These are phyloP conservation scores for Mixia osmundae DNA, from an alignment of 1,284 basidiomycete species.

Conservation along the genomic window DNA sequence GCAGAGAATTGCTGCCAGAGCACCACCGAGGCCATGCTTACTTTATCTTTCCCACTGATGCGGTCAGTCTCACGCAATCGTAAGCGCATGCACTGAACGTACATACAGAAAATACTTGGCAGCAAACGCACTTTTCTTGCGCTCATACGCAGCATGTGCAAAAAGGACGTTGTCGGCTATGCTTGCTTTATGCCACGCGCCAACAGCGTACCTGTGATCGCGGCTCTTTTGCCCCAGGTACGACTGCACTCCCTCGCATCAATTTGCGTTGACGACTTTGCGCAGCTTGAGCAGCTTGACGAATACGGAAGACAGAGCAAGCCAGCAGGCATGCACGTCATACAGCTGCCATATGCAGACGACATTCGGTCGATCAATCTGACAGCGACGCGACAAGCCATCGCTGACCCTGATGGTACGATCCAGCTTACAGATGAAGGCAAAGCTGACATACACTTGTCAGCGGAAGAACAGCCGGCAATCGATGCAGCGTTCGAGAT, in stretches of 20 bases:
- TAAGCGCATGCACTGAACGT: neutral
- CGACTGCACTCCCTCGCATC: constrained; percentile 7
- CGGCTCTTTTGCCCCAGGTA: constrained; percentile 67
- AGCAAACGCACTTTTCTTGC: constrained; percentile 79
- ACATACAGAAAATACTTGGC: constrained; percentile 48
- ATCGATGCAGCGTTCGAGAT: constrained; percentile 35
- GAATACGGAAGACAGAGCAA: constrained; percentile 30
- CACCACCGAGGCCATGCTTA: constrained; percentile 56
- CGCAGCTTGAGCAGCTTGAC: neutral
- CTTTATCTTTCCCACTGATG: constrained; percentile 83
- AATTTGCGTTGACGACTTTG: neutral
- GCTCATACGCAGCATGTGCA: constrained; percentile 55
- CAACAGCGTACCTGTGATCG: constrained; percentile 55
- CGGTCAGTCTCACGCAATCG: constrained; percentile 27
- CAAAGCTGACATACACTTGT: neutral
- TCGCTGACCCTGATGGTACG: constrained; percentile 31
- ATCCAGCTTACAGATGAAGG: constrained; percentile 24
- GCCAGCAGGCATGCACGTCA: constrained; percentile 77
- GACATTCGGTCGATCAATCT: constrained; percentile 52
- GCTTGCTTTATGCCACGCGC: constrained; percentile 45
- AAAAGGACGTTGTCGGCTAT: constrained; percentile 59
- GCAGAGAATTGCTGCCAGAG: constrained; percentile 11
- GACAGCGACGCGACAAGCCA: constrained; percentile 23
- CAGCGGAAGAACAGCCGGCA: neutral
- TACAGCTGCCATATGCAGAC: constrained; percentile 76